Evolutionary conservation across 768 basidiomycete species (phyloP).

Genomic region (Phaeotremella skinneri): DNA sequence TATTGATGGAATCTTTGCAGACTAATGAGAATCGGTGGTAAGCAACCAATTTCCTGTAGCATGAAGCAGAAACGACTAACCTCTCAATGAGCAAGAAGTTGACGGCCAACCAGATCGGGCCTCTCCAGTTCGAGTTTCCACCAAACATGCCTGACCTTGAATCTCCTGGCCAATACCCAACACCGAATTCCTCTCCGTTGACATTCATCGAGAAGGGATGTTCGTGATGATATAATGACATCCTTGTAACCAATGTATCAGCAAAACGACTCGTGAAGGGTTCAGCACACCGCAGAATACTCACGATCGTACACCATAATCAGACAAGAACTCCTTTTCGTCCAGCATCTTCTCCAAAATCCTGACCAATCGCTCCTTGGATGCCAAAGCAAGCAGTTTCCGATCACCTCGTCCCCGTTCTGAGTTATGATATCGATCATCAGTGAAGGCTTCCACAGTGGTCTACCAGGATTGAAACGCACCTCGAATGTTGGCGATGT

Average conservation of each 20-base stretch:
- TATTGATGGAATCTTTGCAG: constrained; percentile 92
- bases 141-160: constrained; percentile 84
- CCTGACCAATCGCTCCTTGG: constrained; percentile 80
- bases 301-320: constrained; percentile 92
- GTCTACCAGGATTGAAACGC: constrained; percentile 55
- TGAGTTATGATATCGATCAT: constrained; percentile 93
- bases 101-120: constrained; percentile 85
- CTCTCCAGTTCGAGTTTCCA: constrained; percentile 94
- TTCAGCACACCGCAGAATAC: constrained; percentile 47
- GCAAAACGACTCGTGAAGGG: neutral
- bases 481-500: constrained; percentile 97
- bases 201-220: constrained; percentile 94
- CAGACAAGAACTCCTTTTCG: constrained; percentile 93
- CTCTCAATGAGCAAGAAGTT: constrained; percentile 93
- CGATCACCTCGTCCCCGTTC: constrained; percentile 79
- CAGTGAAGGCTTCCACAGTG: constrained; percentile 70
- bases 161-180: constrained; percentile 97
- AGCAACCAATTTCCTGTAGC: neutral
- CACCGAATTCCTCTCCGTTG: constrained; percentile 84
- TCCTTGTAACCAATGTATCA: constrained; percentile 54
- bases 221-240: constrained; percentile 86
- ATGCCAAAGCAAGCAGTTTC: constrained; percentile 80
- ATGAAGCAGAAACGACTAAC: constrained; percentile 9
- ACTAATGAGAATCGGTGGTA: constrained; percentile 12
- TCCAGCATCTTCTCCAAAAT: constrained; percentile 97